Base-by-base conservation (phyloP, 2,329 filamentous ascomycete species). In the Didymella exigua region DNA sequence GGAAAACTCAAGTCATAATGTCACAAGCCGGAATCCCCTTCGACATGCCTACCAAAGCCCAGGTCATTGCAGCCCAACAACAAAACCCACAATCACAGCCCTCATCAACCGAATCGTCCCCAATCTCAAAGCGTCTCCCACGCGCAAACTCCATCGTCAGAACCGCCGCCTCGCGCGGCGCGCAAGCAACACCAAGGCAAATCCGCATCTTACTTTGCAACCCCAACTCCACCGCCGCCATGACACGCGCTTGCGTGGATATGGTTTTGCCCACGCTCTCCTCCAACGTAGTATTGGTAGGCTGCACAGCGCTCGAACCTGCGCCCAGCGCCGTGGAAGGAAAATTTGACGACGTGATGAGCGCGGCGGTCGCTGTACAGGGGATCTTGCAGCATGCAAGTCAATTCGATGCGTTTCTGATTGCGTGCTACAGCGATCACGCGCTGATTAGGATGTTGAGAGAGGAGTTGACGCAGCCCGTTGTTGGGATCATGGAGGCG, bases 401-500 rank as follows among this genome's bases (percentile, higher is more conserved):
- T 8, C 68, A 73, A 5, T 81, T 79, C 63, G 74, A 80, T 63
- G 80, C 78, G 0, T 78, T 82, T 42, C 71, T 82, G 3, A 76
- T 83, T 4, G 78, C 79, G 2, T 81, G 78, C 68, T 82, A 81
- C 67, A 78, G 75, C 48, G 75, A 79, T 30, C 79, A 82, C 54
- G 75, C 78, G 1, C 70, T 82, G 3, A 79, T 79, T 52, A 65
- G 69, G 18, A 78, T 79, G 65, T 68, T 82, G 27, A 71, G 78
- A 1, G 79, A 82, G 58, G 79, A 81, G 48, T 73, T 78, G 11
- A 47, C 43, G 36, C 68, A 78, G 42, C 80, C 80, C 0, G 69
- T 77, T 4, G 76, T 81, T 2, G 80, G 81, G 3, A 82, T 82
- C 52, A 82, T 82, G 78, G 80, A 82, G 63, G 79, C 80, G 0